phyloP scores from a whole-genome alignment of 805 yeast species.

The Hanseniaspora meyeri region DNA sequence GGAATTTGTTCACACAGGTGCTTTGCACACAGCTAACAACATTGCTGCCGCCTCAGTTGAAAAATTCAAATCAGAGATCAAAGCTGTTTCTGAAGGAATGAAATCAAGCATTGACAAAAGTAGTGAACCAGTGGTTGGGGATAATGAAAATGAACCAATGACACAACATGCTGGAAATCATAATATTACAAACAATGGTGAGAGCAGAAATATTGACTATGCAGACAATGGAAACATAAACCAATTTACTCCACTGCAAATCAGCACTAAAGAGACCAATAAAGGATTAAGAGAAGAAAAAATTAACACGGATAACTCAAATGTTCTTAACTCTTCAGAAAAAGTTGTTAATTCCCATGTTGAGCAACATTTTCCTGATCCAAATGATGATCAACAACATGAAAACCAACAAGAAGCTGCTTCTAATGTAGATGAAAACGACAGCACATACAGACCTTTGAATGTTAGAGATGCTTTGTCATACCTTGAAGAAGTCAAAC shows the following conservation, averaged over 20 bases:
- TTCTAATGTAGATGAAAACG: constrained; percentile 16
- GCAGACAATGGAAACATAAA: neutral
- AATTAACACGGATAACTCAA: neutral
- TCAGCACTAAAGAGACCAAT: neutral
- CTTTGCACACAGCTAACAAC: constrained; percentile 6
- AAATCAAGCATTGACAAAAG: neutral
- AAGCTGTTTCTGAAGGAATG: neutral
- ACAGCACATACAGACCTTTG: constrained; percentile 52
- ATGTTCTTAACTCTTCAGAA: neutral
- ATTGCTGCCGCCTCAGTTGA: constrained; percentile 13
- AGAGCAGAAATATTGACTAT: neutral
- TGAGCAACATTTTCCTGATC: neutral
- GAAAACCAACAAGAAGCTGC: constrained; percentile 1
- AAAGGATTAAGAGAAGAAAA: neutral
- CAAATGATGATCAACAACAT: neutral
- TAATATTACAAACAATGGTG: too few relatives aligned
- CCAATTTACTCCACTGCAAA: constrained; percentile 8
- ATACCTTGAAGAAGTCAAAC: constrained; percentile 88
- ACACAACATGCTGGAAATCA: neutral
- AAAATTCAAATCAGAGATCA: constrained; percentile 8
- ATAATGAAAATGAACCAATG: neutral
- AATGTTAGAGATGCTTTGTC: constrained; percentile 94
- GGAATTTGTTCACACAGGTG: constrained; percentile 1
- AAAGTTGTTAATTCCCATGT: neutral
- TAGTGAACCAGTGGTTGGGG: neutral